Conservation (phyloP, 140 eudicot genomes). For the Cichorium intybus region DNA sequence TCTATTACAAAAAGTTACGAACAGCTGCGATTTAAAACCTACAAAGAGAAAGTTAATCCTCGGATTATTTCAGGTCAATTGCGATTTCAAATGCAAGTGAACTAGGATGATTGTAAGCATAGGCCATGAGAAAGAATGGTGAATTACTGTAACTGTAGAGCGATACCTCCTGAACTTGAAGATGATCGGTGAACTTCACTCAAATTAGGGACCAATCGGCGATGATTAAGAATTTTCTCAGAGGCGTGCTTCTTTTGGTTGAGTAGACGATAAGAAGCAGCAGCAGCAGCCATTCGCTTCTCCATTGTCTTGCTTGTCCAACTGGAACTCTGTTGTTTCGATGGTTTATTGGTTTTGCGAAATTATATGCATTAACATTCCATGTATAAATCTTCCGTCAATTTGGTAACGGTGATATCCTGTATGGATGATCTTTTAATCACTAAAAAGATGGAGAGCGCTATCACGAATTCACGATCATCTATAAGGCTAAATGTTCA, state of each 20-base stretch:
- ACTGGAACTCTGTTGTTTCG: background rate
- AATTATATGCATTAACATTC: background rate
- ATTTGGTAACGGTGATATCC: background rate
- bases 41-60: background rate
- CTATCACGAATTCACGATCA: too few species aligned
- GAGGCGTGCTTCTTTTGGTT: slow-evolving; percentile 12
- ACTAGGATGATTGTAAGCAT: background rate
- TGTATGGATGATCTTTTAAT: too few species aligned
- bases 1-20: background rate
- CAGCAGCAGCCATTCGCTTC: slow-evolving; percentile 28
- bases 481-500: too few species aligned
- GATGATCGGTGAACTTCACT: slow-evolving; percentile 9
- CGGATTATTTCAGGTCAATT: background rate
- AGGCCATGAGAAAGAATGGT: background rate
- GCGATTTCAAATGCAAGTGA: slow-evolving; percentile 8
- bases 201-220: slow-evolving; percentile 27
- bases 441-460: too few species aligned
- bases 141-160: background rate
- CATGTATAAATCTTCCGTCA: background rate
- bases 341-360: background rate
- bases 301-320: slow-evolving; percentile 31
- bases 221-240: slow-evolving; percentile 18
- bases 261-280: slow-evolving; percentile 37
- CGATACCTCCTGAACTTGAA: slow-evolving; percentile 37
- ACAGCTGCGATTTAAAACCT: slow-evolving; percentile 11